Evolutionary conservation across 2,329 filamentous ascomycete genomes (phyloP), one percentile per base, ranked within the genome.

Genomic region (Colletotrichum cereale): DNA sequence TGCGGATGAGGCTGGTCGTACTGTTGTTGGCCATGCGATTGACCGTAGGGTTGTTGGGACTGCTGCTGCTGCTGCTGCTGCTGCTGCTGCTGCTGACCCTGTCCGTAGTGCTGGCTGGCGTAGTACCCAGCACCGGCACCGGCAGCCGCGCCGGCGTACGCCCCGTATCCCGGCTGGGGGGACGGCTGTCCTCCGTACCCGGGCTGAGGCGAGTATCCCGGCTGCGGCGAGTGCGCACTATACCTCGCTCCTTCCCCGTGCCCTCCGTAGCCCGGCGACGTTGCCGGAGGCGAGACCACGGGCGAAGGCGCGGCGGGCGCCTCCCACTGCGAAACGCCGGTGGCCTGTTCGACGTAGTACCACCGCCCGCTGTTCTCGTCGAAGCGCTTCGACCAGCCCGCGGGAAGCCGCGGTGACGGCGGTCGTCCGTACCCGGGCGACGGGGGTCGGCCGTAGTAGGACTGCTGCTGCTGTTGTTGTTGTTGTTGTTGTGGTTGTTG

Each of bases 311-410:
- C 64, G 56, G 75, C 77, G 0, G 81, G 81, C 0, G 79, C 78
- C 48, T 90, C 87, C 88, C 89, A 91, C 74, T 90, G 87, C 1
- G 86, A 84, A 67, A 84, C 84, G 21, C 87, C 87, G 14, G 86
- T 88, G 44, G 86, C 79, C 64, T 86, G 81, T 75, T 91, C 87
- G 66, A 89, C 82, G 75, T 87, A 91, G 80, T 85, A 91, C 81
- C 86, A 89, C 62, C 86, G 84, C 75, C 87, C 84, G 69, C 83
- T 82, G 67, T 79, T 80, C 52, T 86, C 85, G 73, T 90, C 88
- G 80, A 85, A 90, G 75, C 88, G 85, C 55, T 86, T 82, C 29
- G 80, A 77, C 88, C 88, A 91, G 75, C 88, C 88, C 57, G 82
- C 74, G 31, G 88, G 82, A 62, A 89, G 80, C 42, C 84, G 80